phyloP scores from a whole-genome alignment of 148 eudicot genomes.

The Diospyros kaki region DNA sequence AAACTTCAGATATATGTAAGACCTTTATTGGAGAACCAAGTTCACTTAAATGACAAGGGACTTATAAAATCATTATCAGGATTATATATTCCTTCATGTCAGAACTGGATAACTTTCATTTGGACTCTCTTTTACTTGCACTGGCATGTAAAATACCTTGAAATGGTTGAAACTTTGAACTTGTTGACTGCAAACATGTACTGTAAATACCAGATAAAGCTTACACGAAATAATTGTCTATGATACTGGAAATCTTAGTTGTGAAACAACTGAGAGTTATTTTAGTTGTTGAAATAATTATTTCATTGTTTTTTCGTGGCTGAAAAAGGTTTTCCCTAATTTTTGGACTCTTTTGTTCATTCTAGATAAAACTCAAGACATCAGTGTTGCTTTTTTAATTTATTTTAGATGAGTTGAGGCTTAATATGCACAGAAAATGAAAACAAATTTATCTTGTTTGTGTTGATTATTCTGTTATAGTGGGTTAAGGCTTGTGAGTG shows the following conservation, averaged over 20 bases:
- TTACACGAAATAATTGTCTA: too few species aligned
- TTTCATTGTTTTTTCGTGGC: not conserved
- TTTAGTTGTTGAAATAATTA: not conserved
- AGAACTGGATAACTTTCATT: not conserved
- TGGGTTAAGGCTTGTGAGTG: not conserved
- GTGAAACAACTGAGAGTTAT: too few species aligned
- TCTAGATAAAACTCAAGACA: too few species aligned
- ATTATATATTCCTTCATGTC: not conserved
- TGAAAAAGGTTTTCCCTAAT: too few species aligned
- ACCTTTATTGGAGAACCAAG: not conserved
- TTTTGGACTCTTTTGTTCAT: too few species aligned
- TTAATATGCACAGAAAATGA: not conserved
- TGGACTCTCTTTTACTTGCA: not conserved
- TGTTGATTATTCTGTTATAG: conserved; percentile 1
- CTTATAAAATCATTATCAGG: not conserved
- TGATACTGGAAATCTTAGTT: too few species aligned
- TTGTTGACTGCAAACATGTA: too few species aligned
- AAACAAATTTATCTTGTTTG: not conserved
- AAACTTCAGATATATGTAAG: too few species aligned
- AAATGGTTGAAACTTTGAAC: not conserved
- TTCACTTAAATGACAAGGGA: conserved; percentile 2
- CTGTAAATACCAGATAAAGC: too few species aligned
- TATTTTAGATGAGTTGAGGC: not conserved
- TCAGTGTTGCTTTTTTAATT: too few species aligned
- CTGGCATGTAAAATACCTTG: not conserved